These are phyloP conservation scores for Obba rivulosa DNA, from an alignment of 768 basidiomycete genomes.

Conservation along the genomic window DNA sequence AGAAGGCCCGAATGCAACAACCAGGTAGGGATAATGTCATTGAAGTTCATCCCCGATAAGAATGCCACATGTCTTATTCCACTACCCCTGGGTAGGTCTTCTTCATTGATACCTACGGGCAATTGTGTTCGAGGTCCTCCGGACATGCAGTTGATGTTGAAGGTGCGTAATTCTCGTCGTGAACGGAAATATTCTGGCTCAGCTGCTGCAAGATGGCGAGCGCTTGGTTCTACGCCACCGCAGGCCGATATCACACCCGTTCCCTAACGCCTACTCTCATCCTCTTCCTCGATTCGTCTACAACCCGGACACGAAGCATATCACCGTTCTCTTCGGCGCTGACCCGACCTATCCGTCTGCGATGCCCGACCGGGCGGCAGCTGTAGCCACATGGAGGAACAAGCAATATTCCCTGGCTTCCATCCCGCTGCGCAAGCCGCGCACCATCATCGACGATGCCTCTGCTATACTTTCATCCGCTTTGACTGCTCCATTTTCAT, in stretches of 20 bases:
- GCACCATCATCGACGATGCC: constrained; percentile 67
- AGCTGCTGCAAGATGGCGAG: constrained; percentile 39
- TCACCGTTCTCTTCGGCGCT: constrained; percentile 51
- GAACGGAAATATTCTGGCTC: constrained; percentile 4
- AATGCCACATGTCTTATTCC: too few relatives aligned
- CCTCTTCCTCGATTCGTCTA: constrained; percentile 70
- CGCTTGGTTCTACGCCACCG: constrained; percentile 70
- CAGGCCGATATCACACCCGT: constrained; percentile 69
- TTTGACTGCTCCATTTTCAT: constrained; percentile 52
- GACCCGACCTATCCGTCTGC: constrained; percentile 59
- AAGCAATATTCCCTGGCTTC: constrained; percentile 60
- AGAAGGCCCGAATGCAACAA: constrained; percentile 67
- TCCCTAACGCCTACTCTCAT: constrained; percentile 74
- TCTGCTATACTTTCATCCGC: constrained; percentile 59
- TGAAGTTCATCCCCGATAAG: too few relatives aligned
- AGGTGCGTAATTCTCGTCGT: constrained; percentile 34
- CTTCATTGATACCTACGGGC: constrained; percentile 75
- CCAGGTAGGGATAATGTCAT: constrained; percentile 41
- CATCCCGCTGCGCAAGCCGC: constrained; percentile 63
- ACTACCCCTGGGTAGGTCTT: constrained; percentile 50
- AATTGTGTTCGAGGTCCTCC: constrained; percentile 69
- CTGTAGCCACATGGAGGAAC: constrained; percentile 40
- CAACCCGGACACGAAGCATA: constrained; percentile 46
- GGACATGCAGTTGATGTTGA: constrained; percentile 83
- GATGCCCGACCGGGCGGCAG: constrained; percentile 9